Evolutionary conservation across 768 basidiomycete species (phyloP).

Genomic region (Mycena rosella): DNA sequence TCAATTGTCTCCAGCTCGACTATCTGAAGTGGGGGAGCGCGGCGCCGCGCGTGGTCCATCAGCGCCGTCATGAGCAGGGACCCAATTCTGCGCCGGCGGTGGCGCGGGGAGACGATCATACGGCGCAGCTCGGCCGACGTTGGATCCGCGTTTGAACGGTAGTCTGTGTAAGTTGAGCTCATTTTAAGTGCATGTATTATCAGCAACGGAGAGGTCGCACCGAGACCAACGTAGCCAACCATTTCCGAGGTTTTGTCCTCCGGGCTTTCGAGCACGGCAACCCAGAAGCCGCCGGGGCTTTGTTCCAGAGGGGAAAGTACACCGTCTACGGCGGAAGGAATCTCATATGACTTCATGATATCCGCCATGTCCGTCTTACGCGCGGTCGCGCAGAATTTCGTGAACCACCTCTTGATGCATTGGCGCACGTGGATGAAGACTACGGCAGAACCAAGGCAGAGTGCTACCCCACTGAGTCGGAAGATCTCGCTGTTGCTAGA

Average conservation of each 20-base stretch:
- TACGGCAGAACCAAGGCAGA: not conserved
- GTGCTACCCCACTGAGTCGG: not conserved
- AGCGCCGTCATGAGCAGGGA: conserved; percentile 30
- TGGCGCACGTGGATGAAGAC: conserved; percentile 3
- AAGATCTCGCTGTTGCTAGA: not conserved
- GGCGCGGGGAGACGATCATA: conserved; percentile 41
- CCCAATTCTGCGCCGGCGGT: conserved; percentile 41
- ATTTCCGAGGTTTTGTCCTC: too few species aligned
- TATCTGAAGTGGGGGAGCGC: not conserved
- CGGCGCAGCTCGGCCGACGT: conserved; percentile 42
- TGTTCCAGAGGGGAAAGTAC: not conserved
- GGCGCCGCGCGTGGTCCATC: conserved; percentile 33
- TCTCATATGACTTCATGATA: conserved; percentile 1
- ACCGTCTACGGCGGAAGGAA: not conserved
- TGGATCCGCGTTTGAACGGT: conserved; percentile 28
- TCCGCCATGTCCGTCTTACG: conserved; percentile 9
- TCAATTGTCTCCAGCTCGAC: conserved; percentile 17
- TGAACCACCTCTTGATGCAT: not conserved
- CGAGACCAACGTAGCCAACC: too few species aligned
- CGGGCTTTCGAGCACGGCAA: too few species aligned
- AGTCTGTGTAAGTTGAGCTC: too few species aligned
- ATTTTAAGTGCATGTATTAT: too few species aligned
- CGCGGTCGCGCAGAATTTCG: conserved; percentile 1
- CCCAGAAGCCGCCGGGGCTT: too few species aligned
- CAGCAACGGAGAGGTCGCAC: too few species aligned